Evolutionary conservation across 2,329 filamentous ascomycete species (phyloP).

Genomic region (Aspergillus neoniger): DNA sequence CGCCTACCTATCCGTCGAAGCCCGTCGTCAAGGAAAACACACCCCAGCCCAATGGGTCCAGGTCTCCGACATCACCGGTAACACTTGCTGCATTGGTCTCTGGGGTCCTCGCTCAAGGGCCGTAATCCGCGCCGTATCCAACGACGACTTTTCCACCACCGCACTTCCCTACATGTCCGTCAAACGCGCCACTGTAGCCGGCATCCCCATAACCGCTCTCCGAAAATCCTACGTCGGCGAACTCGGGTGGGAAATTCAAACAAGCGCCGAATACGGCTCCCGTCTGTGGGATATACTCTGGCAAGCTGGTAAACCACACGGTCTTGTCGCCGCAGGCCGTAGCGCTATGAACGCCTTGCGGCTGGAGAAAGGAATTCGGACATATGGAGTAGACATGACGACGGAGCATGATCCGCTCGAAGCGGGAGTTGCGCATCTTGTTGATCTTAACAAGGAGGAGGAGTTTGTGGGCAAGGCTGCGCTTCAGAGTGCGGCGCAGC

Average conservation of each 20-base stretch:
- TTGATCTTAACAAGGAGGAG: slow-evolving; percentile 42
- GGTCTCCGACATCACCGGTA: slow-evolving; percentile 61
- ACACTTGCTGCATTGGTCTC: slow-evolving; percentile 62
- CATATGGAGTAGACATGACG: slow-evolving; percentile 60
- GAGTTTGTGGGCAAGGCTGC: slow-evolving; percentile 56
- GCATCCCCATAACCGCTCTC: slow-evolving; percentile 59
- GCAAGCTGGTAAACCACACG: slow-evolving; percentile 56
- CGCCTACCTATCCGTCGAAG: slow-evolving; percentile 57
- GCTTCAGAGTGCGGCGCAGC: slow-evolving; percentile 45
- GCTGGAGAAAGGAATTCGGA: slow-evolving; percentile 61
- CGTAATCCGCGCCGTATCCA: slow-evolving; percentile 48
- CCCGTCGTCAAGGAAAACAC: slow-evolving; percentile 49
- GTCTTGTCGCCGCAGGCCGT: slow-evolving; percentile 61
- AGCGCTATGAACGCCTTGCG: slow-evolving; percentile 60
- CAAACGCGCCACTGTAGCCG: slow-evolving; percentile 53
- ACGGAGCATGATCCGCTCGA: slow-evolving; percentile 64
- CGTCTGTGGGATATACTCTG: slow-evolving; percentile 62
- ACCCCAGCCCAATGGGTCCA: slow-evolving; percentile 49
- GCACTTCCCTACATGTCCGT: slow-evolving; percentile 54
- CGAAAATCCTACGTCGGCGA: slow-evolving; percentile 64
- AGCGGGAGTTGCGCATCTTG: slow-evolving; percentile 56
- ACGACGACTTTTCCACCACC: slow-evolving; percentile 28
- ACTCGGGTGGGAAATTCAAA: slow-evolving; percentile 63
- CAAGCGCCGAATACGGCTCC: slow-evolving; percentile 60
- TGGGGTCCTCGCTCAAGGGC: slow-evolving; percentile 61